Evolutionary conservation across 345 rosid genomes (phyloP).

Genomic region (Cochlearia excelsa): DNA sequence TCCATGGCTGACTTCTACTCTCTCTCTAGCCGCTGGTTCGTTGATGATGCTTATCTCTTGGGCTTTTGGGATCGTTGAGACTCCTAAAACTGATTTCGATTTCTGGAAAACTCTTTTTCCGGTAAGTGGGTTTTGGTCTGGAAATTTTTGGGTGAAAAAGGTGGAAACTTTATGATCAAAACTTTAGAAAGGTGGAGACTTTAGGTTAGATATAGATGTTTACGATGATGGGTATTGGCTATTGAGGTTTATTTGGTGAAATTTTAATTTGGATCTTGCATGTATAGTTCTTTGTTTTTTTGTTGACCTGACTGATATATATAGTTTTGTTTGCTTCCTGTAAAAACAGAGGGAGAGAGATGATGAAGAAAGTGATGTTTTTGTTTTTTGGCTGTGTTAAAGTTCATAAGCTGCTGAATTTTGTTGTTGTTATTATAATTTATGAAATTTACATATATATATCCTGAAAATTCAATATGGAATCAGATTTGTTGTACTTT

Average conservation of each 20-base stretch:
- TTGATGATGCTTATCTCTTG: slow-evolving; percentile 95
- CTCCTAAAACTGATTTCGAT: slow-evolving; percentile 83
- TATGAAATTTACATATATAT: slow-evolving; percentile 1
- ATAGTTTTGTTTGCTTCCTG: slow-evolving; percentile 53
- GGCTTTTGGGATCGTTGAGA: slow-evolving; percentile 77
- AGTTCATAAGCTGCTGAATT: slow-evolving; percentile 12
- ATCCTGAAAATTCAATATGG: not conserved
- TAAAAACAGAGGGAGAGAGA: slow-evolving; percentile 31
- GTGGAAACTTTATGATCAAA: not conserved
- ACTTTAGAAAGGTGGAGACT: slow-evolving; percentile 7
- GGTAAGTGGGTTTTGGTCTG: slow-evolving; percentile 54
- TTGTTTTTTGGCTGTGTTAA: slow-evolving; percentile 29
- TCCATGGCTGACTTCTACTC: slow-evolving; percentile 96
- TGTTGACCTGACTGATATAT: slow-evolving; percentile 26
- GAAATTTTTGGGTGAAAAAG: slow-evolving; percentile 20
- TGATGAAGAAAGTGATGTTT: slow-evolving; percentile 22
- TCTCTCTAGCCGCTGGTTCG: slow-evolving; percentile 92
- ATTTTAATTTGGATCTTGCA: slow-evolving; percentile 40
- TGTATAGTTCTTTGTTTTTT: slow-evolving; percentile 35
- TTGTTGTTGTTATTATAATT: not conserved
- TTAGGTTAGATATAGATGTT: slow-evolving; percentile 27
- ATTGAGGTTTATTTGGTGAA: slow-evolving; percentile 20
- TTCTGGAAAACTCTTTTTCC: slow-evolving; percentile 95
- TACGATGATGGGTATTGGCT: slow-evolving; percentile 23
- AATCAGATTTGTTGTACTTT: not conserved